Evolutionary conservation across 1,284 basidiomycete genomes (phyloP).

Genomic region (Mixia osmundae): DNA sequence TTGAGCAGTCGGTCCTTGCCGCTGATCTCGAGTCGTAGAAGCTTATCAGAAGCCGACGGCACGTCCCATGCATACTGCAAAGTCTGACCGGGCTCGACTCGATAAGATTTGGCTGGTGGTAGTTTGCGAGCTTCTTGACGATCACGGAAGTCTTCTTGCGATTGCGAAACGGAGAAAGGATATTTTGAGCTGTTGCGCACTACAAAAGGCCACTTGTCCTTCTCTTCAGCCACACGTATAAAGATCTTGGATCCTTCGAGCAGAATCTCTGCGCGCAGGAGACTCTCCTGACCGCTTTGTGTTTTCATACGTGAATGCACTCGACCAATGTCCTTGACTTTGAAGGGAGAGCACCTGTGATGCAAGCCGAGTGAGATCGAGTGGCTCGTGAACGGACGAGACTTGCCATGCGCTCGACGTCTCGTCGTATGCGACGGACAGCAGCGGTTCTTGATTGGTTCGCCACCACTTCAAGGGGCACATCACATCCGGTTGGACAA

Average conservation of each 20-base stretch:
- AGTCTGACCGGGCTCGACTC: constrained; percentile 34
- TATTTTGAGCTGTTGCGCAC: too few species aligned
- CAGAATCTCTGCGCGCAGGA: constrained; percentile 71
- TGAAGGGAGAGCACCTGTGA: constrained; percentile 69
- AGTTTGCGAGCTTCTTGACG: constrained; percentile 2
- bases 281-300: constrained; percentile 27
- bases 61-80: constrained; percentile 80
- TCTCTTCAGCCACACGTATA: too few species aligned
- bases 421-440: constrained; percentile 62
- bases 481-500: constrained; percentile 35
- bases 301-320: constrained; percentile 48
- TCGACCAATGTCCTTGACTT: constrained; percentile 70
- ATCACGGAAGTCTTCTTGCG: too few species aligned
- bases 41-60: constrained; percentile 65
- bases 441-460: too few species aligned
- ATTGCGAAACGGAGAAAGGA: too few species aligned
- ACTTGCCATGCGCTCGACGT: constrained; percentile 46
- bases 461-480: constrained; percentile 47
- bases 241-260: too few species aligned
- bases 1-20: constrained; percentile 52
- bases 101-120: constrained; percentile 23
- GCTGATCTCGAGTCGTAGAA: constrained; percentile 43
- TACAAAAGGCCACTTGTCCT: too few species aligned
- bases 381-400: background rate
- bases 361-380: constrained; percentile 1